Base-by-base conservation (phyloP, 495 filamentous ascomycete genomes). In the Glonium stellatum region DNA sequence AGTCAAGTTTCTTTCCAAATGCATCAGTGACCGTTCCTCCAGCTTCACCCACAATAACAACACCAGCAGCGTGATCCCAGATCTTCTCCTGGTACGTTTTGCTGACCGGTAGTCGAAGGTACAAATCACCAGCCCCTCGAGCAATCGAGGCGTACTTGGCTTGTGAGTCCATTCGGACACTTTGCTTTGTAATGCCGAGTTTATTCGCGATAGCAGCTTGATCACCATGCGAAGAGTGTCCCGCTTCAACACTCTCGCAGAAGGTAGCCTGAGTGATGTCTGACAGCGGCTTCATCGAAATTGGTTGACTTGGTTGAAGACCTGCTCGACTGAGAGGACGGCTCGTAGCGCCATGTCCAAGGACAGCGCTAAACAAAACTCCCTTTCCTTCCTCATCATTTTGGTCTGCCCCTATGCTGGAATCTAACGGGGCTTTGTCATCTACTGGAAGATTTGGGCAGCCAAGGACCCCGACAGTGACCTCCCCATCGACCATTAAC, bases 61-160 rank as follows among this genome's bases (percentile, higher is more conserved):
- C 91, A 36, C 93, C 93, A n/a, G 90, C 92, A 34, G 92, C 95
- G 74, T 99, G 93, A 71, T 99, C 93, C 93, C 93, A 99, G 64
- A 99, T 97, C 80, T 99, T 99, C 80, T 99, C 93, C 75, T 95
- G 84, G 74, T 97, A 99, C 23, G 85, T 84, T 69, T 84, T 85
- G 66, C 80, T 85, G 12, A 87, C 84, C 18, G 95, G 93, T 31
- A 99, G 75, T 53, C 93, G 80, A 64, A 98, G 77, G 72, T 97
- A 97, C 63, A 99, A 84, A 67, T 99, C 95, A 46, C 91, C 93
- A 6, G 92, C 91, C 23, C 93, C 93, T 60, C 93, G 78, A n/a
- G 95, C 92, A 70, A 99, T 92, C 2, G 87, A 91, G 48, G 85
- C 92, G 71, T 99, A 99, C 73, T 99, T 99, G 56, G 93, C 91